These are phyloP conservation scores for Dothidotthia symphoricarpi DNA, from an alignment of 2,329 filamentous ascomycete species.

Conservation along the genomic window DNA sequence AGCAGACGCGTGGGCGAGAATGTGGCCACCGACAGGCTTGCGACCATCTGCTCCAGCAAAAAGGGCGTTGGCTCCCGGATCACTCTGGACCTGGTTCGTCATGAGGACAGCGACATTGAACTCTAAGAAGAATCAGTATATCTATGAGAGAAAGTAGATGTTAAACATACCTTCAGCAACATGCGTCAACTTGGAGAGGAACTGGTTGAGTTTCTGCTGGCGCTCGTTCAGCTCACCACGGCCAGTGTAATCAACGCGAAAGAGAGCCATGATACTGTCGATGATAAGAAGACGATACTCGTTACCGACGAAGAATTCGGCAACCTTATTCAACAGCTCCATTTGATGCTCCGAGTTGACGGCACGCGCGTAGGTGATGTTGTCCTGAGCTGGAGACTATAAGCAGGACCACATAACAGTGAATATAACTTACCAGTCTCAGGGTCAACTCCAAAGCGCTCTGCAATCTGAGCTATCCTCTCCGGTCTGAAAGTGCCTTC, in stretches of 20 bases:
- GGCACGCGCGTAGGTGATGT: conserved; percentile 64
- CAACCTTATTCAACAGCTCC: conserved; percentile 61
- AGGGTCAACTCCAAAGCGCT: conserved; percentile 57
- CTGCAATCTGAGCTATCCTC: conserved; percentile 65
- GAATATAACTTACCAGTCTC: conserved; percentile 25
- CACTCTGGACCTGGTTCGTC: conserved; percentile 71
- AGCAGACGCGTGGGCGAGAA: conserved; percentile 67
- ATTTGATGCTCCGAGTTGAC: conserved; percentile 66
- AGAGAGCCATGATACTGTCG: conserved; percentile 69
- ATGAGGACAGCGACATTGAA: conserved; percentile 60
- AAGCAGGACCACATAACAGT: conserved; percentile 46
- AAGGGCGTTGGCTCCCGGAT: conserved; percentile 65
- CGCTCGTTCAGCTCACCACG: conserved; percentile 67
- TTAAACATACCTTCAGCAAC: conserved; percentile 58
- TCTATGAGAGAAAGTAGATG: no score
- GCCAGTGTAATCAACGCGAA: conserved; percentile 65
- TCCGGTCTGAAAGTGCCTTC: conserved; percentile 61
- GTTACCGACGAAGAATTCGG: conserved; percentile 60
- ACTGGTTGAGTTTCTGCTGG: conserved; percentile 66
- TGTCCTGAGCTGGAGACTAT: conserved; percentile 60
- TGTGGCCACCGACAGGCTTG: conserved; percentile 66
- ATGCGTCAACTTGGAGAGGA: conserved; percentile 62
- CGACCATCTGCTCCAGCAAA: conserved; percentile 67
- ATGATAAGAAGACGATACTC: conserved; percentile 66
- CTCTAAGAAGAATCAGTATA: conserved; percentile 43